Evolutionary conservation across 768 basidiomycete species (phyloP), one percentile per base, ranked within the genome.

Genomic region (Phaeotremella skinneri): DNA sequence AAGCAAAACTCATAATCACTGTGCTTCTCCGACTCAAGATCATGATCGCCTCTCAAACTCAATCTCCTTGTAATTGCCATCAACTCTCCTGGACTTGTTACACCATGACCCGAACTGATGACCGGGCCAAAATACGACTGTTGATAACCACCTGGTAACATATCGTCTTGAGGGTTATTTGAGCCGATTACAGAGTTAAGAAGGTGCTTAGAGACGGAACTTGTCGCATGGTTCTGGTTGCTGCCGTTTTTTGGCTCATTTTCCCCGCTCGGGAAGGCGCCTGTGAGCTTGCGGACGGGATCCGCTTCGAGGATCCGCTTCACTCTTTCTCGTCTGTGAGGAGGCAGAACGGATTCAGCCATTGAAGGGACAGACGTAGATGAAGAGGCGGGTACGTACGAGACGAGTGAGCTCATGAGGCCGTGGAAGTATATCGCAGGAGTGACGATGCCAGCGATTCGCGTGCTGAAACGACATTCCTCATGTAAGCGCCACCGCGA

Each of bases 291-390:
- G 6, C 43, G 43, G 21, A 45, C 43, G 7, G 43, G 43, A 6
- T 45, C 43, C 7, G 43, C 43, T 45, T 45, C 13, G 11, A 45
- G 21, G 43, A 45, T 45, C 21, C 43, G 43, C 43, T 45, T 13
- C 13, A 45, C 43, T 7, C 20, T 11, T 45, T 45, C 43, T 45
- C 43, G 43, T 45, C 43, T 45, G 34, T 37, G n/a, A n/a, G n/a
- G n/a, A n/a, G n/a, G n/a, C n/a, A n/a, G n/a, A n/a, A n/a, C n/a
- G n/a, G n/a, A n/a, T n/a, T n/a, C n/a, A n/a, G n/a, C n/a, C n/a
- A n/a, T n/a, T n/a, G n/a, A n/a, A n/a, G n/a, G n/a, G n/a, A n/a
- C n/a, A n/a, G 23, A 7, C 7, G 9, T 45, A 20, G 20, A 9
- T 39, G 13, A 14, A 45, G 43, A 45, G 20, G 13, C 23, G 11